Conservation (phyloP, 2,329 filamentous ascomycete genomes). For the Fusarium dimerum region DNA sequence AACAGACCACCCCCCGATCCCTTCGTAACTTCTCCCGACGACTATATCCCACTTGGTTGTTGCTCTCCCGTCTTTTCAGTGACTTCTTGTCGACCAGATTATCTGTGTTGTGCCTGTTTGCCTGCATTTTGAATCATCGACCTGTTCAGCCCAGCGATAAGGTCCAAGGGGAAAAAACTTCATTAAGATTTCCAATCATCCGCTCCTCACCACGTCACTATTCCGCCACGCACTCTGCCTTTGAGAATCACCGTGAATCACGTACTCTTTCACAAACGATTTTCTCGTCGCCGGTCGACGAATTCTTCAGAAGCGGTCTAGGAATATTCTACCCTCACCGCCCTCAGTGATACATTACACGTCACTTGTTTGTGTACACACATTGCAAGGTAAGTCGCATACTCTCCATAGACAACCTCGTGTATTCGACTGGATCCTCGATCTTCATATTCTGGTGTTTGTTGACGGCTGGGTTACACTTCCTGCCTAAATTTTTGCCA, state of each 20-base stretch:
- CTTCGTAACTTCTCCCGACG: slow-evolving; percentile 20
- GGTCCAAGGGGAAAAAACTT: not conserved
- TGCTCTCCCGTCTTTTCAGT: slow-evolving; percentile 10
- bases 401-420: slow-evolving; percentile 6
- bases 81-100: slow-evolving; percentile 13
- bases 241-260: slow-evolving; percentile 9
- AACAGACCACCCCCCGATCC: slow-evolving; percentile 34
- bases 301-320: slow-evolving; percentile 16
- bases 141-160: slow-evolving; percentile 10
- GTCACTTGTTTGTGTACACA: slow-evolving; percentile 24
- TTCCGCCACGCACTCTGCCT: not conserved
- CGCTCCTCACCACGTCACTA: not conserved
- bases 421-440: slow-evolving; percentile 12
- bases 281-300: slow-evolving; percentile 30
- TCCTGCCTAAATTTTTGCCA: slow-evolving; percentile 1
- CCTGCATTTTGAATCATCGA: not conserved
- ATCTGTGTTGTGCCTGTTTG: slow-evolving; percentile 5
- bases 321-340: slow-evolving; percentile 10
- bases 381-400: slow-evolving; percentile 23
- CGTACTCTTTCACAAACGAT: slow-evolving; percentile 12
- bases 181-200: not conserved
- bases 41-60: slow-evolving; percentile 21
- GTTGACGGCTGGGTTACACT: slow-evolving; percentile 3
- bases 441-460: slow-evolving; percentile 6
- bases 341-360: slow-evolving; percentile 21